Conservation (phyloP, 768 basidiomycete species). For the Suillus lakei region DNA sequence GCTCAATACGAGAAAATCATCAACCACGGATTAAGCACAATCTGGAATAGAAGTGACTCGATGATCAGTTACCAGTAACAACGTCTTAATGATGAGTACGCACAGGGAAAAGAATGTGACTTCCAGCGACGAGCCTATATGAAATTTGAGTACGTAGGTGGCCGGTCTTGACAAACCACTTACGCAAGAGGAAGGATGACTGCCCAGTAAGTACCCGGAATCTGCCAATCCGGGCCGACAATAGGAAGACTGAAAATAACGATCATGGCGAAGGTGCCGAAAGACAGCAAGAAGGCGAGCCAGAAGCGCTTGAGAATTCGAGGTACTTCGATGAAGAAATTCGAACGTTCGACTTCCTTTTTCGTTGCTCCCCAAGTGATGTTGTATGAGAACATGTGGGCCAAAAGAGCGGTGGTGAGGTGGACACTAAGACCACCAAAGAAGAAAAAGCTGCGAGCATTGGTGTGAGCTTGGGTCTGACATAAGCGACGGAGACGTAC, state of each 20-base stretch:
- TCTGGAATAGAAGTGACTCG: constrained; percentile 46
- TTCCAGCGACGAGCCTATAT: constrained; percentile 59
- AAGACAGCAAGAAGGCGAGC: constrained; percentile 60
- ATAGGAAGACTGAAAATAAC: constrained; percentile 56
- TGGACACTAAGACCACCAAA: constrained; percentile 54
- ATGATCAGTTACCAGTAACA: constrained; percentile 28
- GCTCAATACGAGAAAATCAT: constrained; percentile 75
- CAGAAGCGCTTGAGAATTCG: constrained; percentile 83
- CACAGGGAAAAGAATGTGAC: constrained; percentile 79
- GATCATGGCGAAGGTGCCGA: constrained; percentile 56
- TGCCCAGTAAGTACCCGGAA: constrained; percentile 69
- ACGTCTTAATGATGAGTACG: constrained; percentile 31
- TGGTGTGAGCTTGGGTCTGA: background rate
- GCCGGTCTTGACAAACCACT: constrained; percentile 32
- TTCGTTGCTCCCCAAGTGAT: constrained; percentile 45
- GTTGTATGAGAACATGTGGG: constrained; percentile 57
- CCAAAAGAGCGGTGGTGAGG: constrained; percentile 49
- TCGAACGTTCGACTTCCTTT: constrained; percentile 80
- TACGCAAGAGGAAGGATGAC: constrained; percentile 76
- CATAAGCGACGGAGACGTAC: background rate
- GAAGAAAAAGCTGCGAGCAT: constrained; percentile 39
- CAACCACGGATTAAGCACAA: constrained; percentile 87
- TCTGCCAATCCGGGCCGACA: constrained; percentile 67
- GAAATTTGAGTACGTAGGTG: background rate
- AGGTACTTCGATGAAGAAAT: constrained; percentile 86